Percentiles rank a stretch among this genome's conserved stretches.
phyloP scores from a whole-genome alignment of 371 early-diverging fungal species.

The Apophysomyces trapeziformis region DNA sequence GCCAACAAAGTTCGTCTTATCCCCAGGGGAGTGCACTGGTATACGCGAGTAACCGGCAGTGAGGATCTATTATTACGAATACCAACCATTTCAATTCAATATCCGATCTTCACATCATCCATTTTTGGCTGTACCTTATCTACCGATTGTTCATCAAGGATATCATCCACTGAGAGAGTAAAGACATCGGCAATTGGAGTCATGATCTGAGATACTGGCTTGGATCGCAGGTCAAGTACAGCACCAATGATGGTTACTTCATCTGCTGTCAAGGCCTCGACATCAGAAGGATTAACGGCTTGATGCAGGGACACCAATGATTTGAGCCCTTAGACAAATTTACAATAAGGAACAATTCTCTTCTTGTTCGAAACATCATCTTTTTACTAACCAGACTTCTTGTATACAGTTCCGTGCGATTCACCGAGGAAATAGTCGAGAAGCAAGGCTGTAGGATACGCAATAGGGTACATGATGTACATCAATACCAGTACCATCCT shows the following conservation, averaged over 20 bases:
- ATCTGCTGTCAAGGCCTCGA: conserved; percentile 85
- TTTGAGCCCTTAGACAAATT: conserved; percentile 56
- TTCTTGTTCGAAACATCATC: background rate
- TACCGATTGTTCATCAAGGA: conserved; percentile 70
- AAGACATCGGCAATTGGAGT: conserved; percentile 88
- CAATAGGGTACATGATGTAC: conserved; percentile 65
- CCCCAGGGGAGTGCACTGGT: conserved; percentile 74
- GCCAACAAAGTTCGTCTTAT: conserved; percentile 81
- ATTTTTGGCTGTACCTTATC: conserved; percentile 44
- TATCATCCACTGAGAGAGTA: conserved; percentile 72
- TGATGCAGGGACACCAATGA: conserved; percentile 90
- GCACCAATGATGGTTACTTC: conserved; percentile 95
- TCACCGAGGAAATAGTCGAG: conserved; percentile 84
- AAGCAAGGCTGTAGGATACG: conserved; percentile 82
- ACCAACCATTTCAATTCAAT: background rate
- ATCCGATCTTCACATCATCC: background rate
- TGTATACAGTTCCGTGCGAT: conserved; percentile 82
- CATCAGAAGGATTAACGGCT: conserved; percentile 66
- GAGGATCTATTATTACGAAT: conserved; percentile 55
- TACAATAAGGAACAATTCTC: background rate
- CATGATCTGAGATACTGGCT: conserved; percentile 85
- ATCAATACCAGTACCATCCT: conserved; percentile 30
- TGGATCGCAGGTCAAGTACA: conserved; percentile 91
- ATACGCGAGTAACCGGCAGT: conserved; percentile 89
- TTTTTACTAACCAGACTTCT: conserved; percentile 63